Base-by-base conservation (phyloP, 1,284 basidiomycete genomes). In the Ustilago nuda region DNA sequence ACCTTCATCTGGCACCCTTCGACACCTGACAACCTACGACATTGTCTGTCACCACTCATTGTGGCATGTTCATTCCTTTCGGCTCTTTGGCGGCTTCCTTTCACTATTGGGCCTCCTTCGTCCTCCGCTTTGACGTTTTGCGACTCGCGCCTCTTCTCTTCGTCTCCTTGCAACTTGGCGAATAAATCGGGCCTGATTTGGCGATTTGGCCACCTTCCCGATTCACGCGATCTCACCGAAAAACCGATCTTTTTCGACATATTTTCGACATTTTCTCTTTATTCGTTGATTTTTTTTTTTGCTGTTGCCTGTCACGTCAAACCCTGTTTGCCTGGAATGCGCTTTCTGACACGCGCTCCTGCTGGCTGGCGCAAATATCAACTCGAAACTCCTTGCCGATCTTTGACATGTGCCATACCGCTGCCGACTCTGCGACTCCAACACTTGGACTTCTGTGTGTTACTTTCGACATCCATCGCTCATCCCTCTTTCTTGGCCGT, bases 241-340 rank as follows among this genome's bases (percentile, higher is more conserved):
- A 27, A 56, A 56, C 46, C 41, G 55, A 39, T 6, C 5, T 19
- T 36, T 32, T 51, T 51, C 48, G 46, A 33, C n/a, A 19, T 52
- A 27, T 27, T 27, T 27, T 27, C 23, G 23, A 23, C 23, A 23
- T 45, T 45, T 45, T 45, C 43, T 52, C 51, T 43, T 48, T 57
- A 23, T 33, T 33, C 51, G 13, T 32, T 8, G 23, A 52, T 43
- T 52, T 45, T 45, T 61, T 43, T 52, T 45, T 45, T 61, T 32
- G 4, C 12, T 7, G 48, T 23, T 39, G 50, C 56, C 56, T 63
- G 56, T 52, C 41, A 51, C 61, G 56, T 53, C 39, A 48, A 4
- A 39, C 61, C 67, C 52, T 60, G 60, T 72, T 72, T 72, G 69
- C 69, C 46, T 72, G 69, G 63, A 55, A 71, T 37, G 67, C 61